Evolutionary conservation across 106 monocot species (phyloP).

Genomic region (Dactylorhiza incarnata): DNA sequence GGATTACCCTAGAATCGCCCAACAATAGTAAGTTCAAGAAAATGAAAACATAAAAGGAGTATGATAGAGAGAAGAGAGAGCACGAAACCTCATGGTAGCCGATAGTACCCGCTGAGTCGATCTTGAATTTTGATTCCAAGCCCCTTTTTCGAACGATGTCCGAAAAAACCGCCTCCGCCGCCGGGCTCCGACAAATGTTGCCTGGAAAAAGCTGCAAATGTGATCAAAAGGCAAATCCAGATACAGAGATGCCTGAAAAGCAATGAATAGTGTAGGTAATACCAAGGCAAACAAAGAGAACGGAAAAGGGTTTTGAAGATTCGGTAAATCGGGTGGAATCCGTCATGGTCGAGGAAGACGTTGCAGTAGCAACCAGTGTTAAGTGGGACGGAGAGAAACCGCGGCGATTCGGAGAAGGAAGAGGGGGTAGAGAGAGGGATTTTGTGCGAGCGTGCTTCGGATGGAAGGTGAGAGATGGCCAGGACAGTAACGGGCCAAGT

Average conservation of each 20-base stretch:
- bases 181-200: conserved; percentile 95
- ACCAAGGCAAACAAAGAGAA: conserved; percentile 83
- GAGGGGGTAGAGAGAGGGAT: neutral
- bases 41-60: neutral
- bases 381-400: neutral
- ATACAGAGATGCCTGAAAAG: neutral
- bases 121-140: conserved; percentile 50
- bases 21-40: neutral
- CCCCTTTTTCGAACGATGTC: conserved; percentile 55
- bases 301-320: conserved; percentile 51
- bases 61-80: neutral
- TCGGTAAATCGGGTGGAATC: conserved; percentile 12
- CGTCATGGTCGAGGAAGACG: conserved; percentile 14
- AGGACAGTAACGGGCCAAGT: neutral
- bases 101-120: conserved; percentile 96
- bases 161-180: conserved; percentile 86
- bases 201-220: conserved; percentile 27
- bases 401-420: neutral
- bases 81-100: conserved; percentile 74
- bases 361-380: neutral
- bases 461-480: neutral
- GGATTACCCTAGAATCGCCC: conserved; percentile 45
- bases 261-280: neutral
- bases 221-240: neutral
- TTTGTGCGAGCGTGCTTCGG: neutral